Percentiles rank a stretch among this genome's conserved stretches.
Conservation (phyloP, 164 flowering plant species). For the Vitis cinerea region DNA sequence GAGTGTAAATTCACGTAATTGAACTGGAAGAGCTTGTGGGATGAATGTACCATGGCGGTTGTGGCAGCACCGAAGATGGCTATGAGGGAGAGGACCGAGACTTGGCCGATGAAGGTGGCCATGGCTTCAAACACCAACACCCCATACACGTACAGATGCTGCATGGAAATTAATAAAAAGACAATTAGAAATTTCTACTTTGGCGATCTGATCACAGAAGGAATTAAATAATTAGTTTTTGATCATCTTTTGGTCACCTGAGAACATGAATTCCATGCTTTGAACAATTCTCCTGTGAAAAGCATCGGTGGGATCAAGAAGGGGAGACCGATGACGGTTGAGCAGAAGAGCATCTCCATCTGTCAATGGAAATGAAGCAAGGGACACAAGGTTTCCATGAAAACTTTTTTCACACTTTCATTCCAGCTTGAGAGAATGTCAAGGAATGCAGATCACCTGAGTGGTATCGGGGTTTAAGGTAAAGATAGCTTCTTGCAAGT, state of each 20-base stretch:
- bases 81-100: slow-evolving; percentile 88
- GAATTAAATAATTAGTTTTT: neutral
- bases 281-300: slow-evolving; percentile 80
- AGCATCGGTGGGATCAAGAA: slow-evolving; percentile 94
- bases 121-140: slow-evolving; percentile 92
- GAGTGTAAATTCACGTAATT: no score
- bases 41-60: slow-evolving; percentile 79
- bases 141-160: slow-evolving; percentile 92
- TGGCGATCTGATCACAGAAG: no score
- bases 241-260: slow-evolving; percentile 45
- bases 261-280: slow-evolving; percentile 83
- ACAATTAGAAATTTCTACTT: neutral
- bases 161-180: slow-evolving; percentile 16
- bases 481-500: slow-evolving; percentile 90
- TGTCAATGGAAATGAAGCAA: slow-evolving; percentile 17
- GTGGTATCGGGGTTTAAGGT: slow-evolving; percentile 84
- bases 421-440: neutral
- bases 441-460: slow-evolving; percentile 45
- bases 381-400: neutral
- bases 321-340: slow-evolving; percentile 87
- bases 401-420: neutral
- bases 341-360: slow-evolving; percentile 99
- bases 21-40: neutral
- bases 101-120: slow-evolving; percentile 96
- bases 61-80: slow-evolving; percentile 97